These are phyloP conservation scores for Nicotiana rustica DNA, from an alignment of 305 asterid genomes.

Conservation along the genomic window DNA sequence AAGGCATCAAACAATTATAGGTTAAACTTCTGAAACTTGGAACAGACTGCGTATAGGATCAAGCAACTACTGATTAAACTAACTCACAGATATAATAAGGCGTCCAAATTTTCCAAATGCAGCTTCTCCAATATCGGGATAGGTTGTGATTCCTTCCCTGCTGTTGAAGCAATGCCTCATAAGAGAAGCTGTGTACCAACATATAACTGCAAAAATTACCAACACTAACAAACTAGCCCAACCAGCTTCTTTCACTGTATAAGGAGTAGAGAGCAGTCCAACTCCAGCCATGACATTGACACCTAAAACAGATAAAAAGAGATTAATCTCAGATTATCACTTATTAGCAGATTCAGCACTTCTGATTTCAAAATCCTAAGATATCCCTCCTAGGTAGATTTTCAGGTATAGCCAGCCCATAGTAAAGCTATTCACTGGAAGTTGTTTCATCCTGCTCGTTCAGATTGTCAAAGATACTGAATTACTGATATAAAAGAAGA, in stretches of 20 bases:
- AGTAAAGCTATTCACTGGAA: conserved; percentile 19
- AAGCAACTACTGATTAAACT: background rate
- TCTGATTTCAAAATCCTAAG: conserved; percentile 14
- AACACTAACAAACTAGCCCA: conserved; percentile 72
- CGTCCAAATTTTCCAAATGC: conserved; percentile 84
- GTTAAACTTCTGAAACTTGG: conserved; percentile 1
- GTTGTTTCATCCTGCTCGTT: conserved; percentile 15
- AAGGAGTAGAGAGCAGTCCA: conserved; percentile 79
- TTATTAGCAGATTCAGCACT: conserved; percentile 24
- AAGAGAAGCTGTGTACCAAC: conserved; percentile 79
- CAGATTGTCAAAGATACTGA: background rate
- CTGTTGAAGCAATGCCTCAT: conserved; percentile 84
- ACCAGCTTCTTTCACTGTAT: conserved; percentile 73
- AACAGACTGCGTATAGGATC: background rate
- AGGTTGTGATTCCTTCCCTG: conserved; percentile 68
- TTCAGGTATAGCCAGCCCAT: conserved; percentile 10
- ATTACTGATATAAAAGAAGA: background rate
- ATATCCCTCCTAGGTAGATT: background rate
- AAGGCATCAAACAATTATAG: background rate
- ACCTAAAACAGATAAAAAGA: conserved; percentile 47
- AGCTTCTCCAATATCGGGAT: conserved; percentile 89
- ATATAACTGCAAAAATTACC: conserved; percentile 64
- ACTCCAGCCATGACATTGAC: conserved; percentile 88
- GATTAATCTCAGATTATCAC: background rate
- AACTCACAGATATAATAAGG: conserved; percentile 69